Percentiles rank a stretch among this genome's conserved stretches.
These are phyloP conservation scores for Rhodotorula sp. DNA, from an alignment of 1,284 basidiomycete species.

Conservation along the genomic window DNA sequence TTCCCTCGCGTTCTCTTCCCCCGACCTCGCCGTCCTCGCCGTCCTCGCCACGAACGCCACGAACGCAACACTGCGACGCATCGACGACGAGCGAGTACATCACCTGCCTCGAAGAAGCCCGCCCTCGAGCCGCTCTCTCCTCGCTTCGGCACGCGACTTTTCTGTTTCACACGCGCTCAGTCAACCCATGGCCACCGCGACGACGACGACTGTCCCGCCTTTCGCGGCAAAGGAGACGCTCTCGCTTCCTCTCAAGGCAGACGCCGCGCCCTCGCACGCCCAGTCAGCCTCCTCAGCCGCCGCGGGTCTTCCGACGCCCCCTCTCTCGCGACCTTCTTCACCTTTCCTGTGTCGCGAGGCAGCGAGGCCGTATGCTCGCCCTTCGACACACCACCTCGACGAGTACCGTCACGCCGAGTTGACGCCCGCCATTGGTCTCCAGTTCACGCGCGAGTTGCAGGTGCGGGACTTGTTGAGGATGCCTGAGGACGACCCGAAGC, in stretches of 20 bases:
- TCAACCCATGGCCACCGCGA: slow-evolving; percentile 2
- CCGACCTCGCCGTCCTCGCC: neutral
- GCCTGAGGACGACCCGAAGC: slow-evolving; percentile 16
- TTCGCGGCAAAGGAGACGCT: neutral
- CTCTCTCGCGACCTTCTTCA: slow-evolving; percentile 9
- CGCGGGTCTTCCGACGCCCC: slow-evolving; percentile 3
- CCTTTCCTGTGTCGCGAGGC: neutral
- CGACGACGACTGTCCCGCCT: neutral
- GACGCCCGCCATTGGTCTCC: slow-evolving; percentile 31
- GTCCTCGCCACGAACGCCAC: too few species aligned
- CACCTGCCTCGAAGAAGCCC: neutral
- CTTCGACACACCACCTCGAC: slow-evolving; percentile 10
- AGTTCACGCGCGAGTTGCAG: slow-evolving; percentile 25
- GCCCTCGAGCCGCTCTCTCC: neutral
- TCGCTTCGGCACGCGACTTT: neutral
- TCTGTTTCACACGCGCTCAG: neutral
- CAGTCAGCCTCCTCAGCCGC: neutral
- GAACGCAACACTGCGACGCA: too few species aligned
- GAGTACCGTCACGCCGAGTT: neutral
- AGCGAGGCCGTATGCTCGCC: slow-evolving; percentile 13
- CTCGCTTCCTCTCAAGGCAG: neutral
- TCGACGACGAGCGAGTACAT: too few species aligned
- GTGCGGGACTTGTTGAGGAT: slow-evolving; percentile 21
- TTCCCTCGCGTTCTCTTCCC: neutral
- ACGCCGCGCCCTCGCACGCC: neutral